phyloP scores from a whole-genome alignment of 306 rosid genomes.

The Astragalus membranaceus region DNA sequence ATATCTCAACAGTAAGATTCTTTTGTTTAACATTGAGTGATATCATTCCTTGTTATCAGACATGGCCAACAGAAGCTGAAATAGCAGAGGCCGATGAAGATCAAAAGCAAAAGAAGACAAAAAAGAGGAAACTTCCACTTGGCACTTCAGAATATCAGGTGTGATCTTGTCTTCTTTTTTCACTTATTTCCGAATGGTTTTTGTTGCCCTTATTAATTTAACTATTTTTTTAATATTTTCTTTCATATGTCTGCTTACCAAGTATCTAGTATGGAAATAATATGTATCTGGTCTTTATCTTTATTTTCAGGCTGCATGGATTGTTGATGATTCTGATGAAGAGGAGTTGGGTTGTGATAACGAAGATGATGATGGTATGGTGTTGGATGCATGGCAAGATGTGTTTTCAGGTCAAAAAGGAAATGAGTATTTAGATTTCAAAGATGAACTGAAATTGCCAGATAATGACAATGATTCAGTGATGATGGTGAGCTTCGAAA shows the following conservation, averaged over 20 bases:
- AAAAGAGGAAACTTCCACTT: slow-evolving; percentile 56
- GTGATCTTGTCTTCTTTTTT: neutral
- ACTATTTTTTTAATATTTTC: neutral
- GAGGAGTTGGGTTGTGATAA: slow-evolving; percentile 44
- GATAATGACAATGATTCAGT: slow-evolving; percentile 75
- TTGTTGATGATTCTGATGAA: slow-evolving; percentile 57
- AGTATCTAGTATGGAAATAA: neutral
- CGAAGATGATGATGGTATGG: slow-evolving; percentile 65
- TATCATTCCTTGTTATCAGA: slow-evolving; percentile 36
- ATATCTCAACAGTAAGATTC: neutral
- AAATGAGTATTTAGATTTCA: slow-evolving; percentile 34
- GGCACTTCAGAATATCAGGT: slow-evolving; percentile 99
- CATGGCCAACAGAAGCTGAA: slow-evolving; percentile 97
- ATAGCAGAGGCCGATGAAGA: slow-evolving; percentile 56
- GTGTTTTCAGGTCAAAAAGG: slow-evolving; percentile 41
- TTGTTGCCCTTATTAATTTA: neutral
- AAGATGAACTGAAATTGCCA: slow-evolving; percentile 55
- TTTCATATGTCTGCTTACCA: neutral
- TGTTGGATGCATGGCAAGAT: slow-evolving; percentile 46
- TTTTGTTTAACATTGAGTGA: neutral
- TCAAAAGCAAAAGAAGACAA: slow-evolving; percentile 45
- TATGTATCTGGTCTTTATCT: neutral
- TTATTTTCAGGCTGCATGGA: slow-evolving; percentile 81
- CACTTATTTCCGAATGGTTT: neutral
- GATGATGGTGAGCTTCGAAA: slow-evolving; percentile 68